Percentiles rank a stretch among this genome's conserved stretches.
Evolutionary conservation across 352 stramenopile genomes (phyloP).

Genomic region (Phytophthora podocarpi): DNA sequence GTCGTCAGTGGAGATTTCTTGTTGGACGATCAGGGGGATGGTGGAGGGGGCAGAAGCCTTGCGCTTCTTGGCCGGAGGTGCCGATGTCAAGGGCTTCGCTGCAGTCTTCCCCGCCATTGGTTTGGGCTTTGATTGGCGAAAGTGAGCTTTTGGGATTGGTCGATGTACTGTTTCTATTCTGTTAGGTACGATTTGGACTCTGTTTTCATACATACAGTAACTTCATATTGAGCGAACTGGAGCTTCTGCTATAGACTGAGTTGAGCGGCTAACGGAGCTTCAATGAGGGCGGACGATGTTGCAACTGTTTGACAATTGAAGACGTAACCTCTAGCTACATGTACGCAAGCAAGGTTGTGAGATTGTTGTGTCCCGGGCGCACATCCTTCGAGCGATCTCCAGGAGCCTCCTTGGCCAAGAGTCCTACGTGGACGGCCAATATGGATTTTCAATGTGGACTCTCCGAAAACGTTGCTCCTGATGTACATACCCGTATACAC

Average conservation of each 20-base stretch:
- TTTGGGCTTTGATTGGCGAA: conserved; percentile 20
- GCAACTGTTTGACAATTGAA: no score
- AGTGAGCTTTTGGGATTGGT: neutral
- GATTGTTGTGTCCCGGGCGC: conserved; percentile 10
- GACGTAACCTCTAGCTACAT: no score
- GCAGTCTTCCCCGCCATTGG: conserved; percentile 49
- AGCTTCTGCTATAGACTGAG: no score
- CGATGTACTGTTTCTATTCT: neutral
- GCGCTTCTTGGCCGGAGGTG: conserved; percentile 58
- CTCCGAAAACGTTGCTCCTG: no score
- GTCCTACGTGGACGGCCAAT: no score
- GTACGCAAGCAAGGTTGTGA: neutral
- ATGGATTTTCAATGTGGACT: no score
- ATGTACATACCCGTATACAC: no score
- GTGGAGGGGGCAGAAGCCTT: conserved; percentile 40
- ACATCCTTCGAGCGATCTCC: conserved; percentile 7
- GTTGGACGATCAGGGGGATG: conserved; percentile 45
- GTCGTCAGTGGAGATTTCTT: conserved; percentile 51
- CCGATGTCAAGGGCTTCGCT: conserved; percentile 12
- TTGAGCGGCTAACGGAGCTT: no score
- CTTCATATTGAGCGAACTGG: no score
- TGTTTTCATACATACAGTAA: no score
- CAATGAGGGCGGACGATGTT: no score
- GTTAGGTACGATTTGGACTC: conserved; percentile 1
- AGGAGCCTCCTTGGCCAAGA: no score